A percentile compares a stretch with the other conserved stretches of the same genome.
Evolutionary conservation across 1,139 yeast species (phyloP).

Genomic region (Wickerhamomyces sp.): DNA sequence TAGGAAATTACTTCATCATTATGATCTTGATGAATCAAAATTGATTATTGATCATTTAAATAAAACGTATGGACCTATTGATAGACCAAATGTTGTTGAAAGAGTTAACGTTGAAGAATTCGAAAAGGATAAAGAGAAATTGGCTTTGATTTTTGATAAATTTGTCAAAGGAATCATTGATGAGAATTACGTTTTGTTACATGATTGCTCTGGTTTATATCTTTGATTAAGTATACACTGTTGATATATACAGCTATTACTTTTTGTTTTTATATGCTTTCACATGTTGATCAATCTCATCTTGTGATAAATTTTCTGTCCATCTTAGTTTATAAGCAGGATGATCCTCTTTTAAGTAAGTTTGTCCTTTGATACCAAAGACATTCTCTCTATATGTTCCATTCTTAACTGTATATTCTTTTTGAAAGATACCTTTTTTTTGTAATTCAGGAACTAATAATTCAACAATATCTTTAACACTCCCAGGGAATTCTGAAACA

Average conservation of each 20-base stretch:
- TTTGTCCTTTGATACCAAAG: constrained; percentile 3
- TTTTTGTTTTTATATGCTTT: neutral
- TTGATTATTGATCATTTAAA: neutral
- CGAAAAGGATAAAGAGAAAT: neutral
- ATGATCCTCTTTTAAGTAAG: constrained; percentile 18
- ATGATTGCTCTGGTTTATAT: neutral
- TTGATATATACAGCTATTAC: no score
- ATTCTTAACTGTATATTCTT: constrained; percentile 25
- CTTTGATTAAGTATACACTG: no score
- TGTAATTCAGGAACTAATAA: constrained; percentile 29
- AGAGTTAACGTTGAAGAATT: neutral
- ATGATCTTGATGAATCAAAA: neutral
- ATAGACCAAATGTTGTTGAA: neutral
- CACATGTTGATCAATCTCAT: constrained; percentile 27
- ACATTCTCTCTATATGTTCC: constrained; percentile 9
- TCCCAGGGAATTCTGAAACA: constrained; percentile 27
- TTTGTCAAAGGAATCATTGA: neutral
- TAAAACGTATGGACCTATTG: neutral
- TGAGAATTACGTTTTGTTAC: neutral
- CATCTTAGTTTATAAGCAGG: constrained; percentile 37
- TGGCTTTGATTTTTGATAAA: neutral
- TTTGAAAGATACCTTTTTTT: constrained; percentile 26
- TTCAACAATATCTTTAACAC: constrained; percentile 29
- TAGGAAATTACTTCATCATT: neutral
- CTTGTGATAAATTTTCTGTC: constrained; percentile 30